Evolutionary conservation across 2,329 filamentous ascomycete species (phyloP).

Genomic region (Penicillium sclerotiorum): DNA sequence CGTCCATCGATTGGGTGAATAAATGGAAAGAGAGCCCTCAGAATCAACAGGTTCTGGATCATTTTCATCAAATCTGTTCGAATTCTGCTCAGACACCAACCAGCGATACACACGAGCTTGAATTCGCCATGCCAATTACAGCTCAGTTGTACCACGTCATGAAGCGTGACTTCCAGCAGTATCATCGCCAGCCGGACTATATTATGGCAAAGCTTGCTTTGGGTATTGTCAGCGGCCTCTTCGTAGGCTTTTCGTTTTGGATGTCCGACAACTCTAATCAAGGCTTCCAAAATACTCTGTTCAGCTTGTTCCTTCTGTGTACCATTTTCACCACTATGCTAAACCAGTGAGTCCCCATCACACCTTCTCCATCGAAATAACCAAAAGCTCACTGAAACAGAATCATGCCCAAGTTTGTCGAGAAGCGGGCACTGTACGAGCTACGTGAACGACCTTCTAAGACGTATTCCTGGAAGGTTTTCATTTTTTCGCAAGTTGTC

Average conservation of each 20-base stretch:
- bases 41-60: no score
- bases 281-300: constrained; percentile 82
- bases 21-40: no score
- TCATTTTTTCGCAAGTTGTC: constrained; percentile 79
- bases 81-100: no score
- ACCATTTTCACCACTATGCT: constrained; percentile 55
- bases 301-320: constrained; percentile 75
- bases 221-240: constrained; percentile 58
- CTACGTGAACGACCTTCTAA: constrained; percentile 80
- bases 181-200: background rate
- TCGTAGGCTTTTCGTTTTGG: constrained; percentile 80
- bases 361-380: no score
- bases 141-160: background rate
- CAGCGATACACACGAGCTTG: no score
- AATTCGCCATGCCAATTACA: constrained; percentile 59
- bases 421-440: constrained; percentile 77
- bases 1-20: no score
- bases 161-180: background rate
- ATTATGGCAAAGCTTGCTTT: background rate
- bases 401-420: constrained; percentile 79
- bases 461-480: constrained; percentile 80
- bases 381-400: no score
- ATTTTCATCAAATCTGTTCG: no score
- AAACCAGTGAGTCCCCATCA: no score
- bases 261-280: constrained; percentile 69